Base-by-base conservation (phyloP, 148 eudicot genomes). In the Vaccinium vitisidaea region DNA sequence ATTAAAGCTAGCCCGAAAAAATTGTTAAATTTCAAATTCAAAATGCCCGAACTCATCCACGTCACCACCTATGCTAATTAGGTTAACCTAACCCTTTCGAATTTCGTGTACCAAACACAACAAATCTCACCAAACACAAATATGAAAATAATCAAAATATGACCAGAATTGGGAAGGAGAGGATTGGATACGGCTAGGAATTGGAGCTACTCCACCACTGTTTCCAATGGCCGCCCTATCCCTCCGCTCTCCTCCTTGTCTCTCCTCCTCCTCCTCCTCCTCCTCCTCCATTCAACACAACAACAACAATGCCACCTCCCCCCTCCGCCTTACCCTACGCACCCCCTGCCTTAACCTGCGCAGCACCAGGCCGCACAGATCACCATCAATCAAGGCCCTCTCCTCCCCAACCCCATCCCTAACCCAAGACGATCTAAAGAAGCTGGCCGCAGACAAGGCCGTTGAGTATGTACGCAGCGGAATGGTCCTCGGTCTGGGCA, bases 401-500 rank as follows among this genome's bases (percentile, higher is more conserved):
- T 93, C 95, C 75, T 67, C 93, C 50, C 92, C 87, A 23, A 30
- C 91, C 65, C 79, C 89, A 83, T 83, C 89, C 84, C 85, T 96
- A 12, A 85, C 98, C 77, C 98, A 95, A 88, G 98, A 95, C 88
- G 96, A 94, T 67, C 98, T 97, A 78, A 97, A 97, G 77, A 94
- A 91, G 27, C 95, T 97, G 89, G 98, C 99, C 58, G 99, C 99
- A 83, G 93, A 94, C 58, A 95, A 97, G 75, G 99, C 98, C 82
- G 98, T 95, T 8, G 98, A 91, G 10, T 95, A 94, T 85, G 94
- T 97, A 81, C 88, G 91, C 53, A 87, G 92, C 90, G 98, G 98
- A 82, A 97, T 97, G 99, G 91, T 95, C 83, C 92, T 95, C 50
- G 99, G 98, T 85, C 98, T 95, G 77, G 98, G 98, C 30, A 97